Base-by-base conservation (phyloP, 768 basidiomycete species). In the Macrocybe gigantea region DNA sequence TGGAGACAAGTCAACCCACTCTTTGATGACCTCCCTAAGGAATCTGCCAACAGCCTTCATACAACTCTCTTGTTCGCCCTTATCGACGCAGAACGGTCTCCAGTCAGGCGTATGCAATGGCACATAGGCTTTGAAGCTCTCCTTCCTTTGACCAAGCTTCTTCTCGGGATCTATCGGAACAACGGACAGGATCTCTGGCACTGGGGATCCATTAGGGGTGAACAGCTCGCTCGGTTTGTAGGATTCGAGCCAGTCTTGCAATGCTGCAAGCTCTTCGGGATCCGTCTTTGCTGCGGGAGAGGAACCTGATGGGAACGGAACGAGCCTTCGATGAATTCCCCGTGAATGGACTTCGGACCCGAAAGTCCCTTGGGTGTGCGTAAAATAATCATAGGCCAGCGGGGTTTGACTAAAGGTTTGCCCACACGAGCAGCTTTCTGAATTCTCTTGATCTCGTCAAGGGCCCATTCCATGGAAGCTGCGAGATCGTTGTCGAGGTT, bases 261-360 rank as follows among this genome's bases (percentile, higher is more conserved):
- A 74, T 7, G 75, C 59, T 0, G 56, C 56, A 48, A 91, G 80
- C 55, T 93, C 82, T 48, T 79, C 78, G 6, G 67, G 60, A 47
- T 80, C 76, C 0, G 74, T 82, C 63, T 82, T 83, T 2, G 85
- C 84, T 8, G 69, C 68, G 90, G 85, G 12, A 95, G 77, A 5
- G 93, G 92, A 1, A 95, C 91, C 67, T 95, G 93, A 60, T 96
- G 92, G 0, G 92, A 77, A 49, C 75, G 80, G 76, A 86, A 94
- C 14, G 85, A 88, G 39, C 86, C 87, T 59, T 89, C 88, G 44
- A 93, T 76, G 48, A 77, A 78, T 51, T 87, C 78, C n/a, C 82
- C 87, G 44, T 79, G 72, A 30, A 87, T 60, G 14, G 66, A 53
- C 53, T 82, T 82, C 1, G 89, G 88, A 5, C 86, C 84, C 5